Percentiles rank a stretch among this genome's conserved stretches.
These are phyloP conservation scores for Termitomyces sp. DNA, from an alignment of 768 basidiomycete species.

Conservation along the genomic window DNA sequence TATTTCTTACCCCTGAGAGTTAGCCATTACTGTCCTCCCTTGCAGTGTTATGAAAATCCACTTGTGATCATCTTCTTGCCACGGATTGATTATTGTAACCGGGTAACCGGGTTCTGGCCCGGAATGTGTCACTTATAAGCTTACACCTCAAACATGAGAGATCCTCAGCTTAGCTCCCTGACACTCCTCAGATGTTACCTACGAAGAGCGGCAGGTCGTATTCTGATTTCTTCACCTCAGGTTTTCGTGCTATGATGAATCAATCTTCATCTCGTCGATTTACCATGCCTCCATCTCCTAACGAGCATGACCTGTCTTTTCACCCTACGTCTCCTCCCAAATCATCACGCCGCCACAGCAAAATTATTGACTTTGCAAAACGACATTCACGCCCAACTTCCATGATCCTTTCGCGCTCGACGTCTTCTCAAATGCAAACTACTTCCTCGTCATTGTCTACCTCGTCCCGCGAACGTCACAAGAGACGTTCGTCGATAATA, in stretches of 20 bases:
- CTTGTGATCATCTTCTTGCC: constrained; percentile 13
- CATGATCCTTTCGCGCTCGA: constrained; percentile 20
- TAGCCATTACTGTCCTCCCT: background rate
- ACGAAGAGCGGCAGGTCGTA: constrained; percentile 26
- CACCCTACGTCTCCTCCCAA: constrained; percentile 1
- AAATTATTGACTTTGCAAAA: constrained; percentile 14
- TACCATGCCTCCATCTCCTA: background rate
- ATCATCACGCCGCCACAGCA: constrained; percentile 12
- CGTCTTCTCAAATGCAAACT: constrained; percentile 3
- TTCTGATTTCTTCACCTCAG: constrained; percentile 45
- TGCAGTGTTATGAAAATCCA: constrained; percentile 2
- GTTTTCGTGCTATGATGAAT: constrained; percentile 35
- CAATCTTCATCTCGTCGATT: constrained; percentile 5
- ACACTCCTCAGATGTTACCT: constrained; percentile 11
- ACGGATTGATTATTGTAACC: background rate
- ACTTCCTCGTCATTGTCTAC: constrained; percentile 4
- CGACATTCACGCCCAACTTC: constrained; percentile 23
- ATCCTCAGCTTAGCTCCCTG: constrained; percentile 10
- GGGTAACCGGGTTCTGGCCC: constrained; percentile 3
- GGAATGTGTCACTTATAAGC: constrained; percentile 7
- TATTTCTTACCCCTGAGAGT: constrained; percentile 7
- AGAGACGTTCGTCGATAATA: constrained; percentile 28
- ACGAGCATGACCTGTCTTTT: background rate
- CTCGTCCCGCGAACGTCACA: constrained; percentile 7
- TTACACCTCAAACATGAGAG: background rate